Conservation (phyloP, 441 rosid species). For the Corymbia calophylla region DNA sequence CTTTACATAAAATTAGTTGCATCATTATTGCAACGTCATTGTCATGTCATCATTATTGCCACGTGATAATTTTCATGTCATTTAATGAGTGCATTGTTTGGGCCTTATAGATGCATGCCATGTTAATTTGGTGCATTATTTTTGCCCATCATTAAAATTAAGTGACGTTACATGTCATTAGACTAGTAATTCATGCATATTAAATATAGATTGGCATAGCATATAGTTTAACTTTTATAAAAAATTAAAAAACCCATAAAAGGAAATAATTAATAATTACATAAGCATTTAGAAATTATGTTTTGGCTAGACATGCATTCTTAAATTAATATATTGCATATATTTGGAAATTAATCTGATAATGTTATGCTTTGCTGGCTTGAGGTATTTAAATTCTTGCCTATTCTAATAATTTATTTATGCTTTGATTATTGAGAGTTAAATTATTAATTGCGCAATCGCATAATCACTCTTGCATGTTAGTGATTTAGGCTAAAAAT, state of each 20-base stretch:
- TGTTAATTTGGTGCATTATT: no score
- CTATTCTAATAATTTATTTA: no score
- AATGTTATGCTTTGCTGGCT: not conserved
- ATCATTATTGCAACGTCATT: no score
- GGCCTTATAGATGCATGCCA: not conserved
- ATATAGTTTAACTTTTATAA: not conserved
- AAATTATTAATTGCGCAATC: not conserved
- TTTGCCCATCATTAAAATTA: no score
- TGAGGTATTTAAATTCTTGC: no score
- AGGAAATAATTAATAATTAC: not conserved
- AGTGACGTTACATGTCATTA: no score
- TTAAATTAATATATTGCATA: no score
- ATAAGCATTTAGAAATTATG: not conserved
- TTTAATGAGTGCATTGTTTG: not conserved
- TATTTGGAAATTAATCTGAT: not conserved
- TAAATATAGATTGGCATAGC: not conserved
- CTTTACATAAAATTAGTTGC: not conserved
- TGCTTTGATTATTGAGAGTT: not conserved
- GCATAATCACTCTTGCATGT: not conserved
- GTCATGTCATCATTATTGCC: no score
- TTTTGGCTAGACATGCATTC: not conserved
- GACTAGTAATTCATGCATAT: not conserved
- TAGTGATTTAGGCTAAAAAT: not conserved
- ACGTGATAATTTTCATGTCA: not conserved
- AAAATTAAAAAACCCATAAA: not conserved